Evolutionary conservation across 345 rosid genomes (phyloP).

Genomic region (Ceriops decandra): DNA sequence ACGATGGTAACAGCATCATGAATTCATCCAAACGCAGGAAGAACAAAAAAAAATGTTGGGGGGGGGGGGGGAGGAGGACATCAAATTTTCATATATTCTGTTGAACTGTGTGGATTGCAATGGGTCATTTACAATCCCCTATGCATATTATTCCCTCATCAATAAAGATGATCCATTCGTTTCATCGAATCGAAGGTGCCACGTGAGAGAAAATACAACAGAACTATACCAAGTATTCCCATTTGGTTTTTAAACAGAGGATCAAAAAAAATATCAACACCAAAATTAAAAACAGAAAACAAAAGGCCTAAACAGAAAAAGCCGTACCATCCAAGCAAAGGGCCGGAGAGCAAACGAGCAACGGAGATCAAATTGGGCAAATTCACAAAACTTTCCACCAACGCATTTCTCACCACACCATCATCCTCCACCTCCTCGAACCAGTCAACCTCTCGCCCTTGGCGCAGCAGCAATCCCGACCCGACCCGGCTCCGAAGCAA

Average conservation of each 20-base stretch:
- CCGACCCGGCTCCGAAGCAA: constrained; percentile 28
- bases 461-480: constrained; percentile 4
- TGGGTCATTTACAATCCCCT: background rate
- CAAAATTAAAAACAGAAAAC: background rate
- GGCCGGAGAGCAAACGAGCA: constrained; percentile 78
- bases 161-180: background rate
- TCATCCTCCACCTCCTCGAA: constrained; percentile 19
- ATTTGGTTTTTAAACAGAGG: no score
- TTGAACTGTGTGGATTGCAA: background rate
- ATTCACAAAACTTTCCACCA: constrained; percentile 58
- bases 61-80: no score
- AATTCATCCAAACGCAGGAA: no score
- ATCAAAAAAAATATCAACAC: no score
- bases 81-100: background rate
- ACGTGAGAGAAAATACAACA: background rate
- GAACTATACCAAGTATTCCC: no score
- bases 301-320: background rate
- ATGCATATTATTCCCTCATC: background rate
- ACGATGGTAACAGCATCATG: no score
- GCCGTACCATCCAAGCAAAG: constrained; percentile 74
- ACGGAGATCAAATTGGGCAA: constrained; percentile 75
- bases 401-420: constrained; percentile 16
- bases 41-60: no score
- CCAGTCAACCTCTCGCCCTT: constrained; percentile 16
- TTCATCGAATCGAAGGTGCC: background rate